phyloP scores from a whole-genome alignment of 257 asterid species.

The Gardenia jasminoides region DNA sequence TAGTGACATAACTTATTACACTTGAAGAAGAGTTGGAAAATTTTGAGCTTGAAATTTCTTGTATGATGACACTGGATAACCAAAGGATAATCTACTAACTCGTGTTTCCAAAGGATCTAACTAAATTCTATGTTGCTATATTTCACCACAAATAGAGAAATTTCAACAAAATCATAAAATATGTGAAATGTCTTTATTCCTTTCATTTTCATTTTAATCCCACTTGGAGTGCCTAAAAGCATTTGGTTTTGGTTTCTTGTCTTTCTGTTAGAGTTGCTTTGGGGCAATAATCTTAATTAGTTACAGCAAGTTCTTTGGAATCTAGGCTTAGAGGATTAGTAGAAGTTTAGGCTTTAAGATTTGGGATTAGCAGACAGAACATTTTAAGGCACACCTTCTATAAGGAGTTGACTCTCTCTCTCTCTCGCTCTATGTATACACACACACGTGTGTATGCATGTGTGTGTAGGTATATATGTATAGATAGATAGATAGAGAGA shows the following conservation, averaged over 20 bases:
- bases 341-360: not conserved
- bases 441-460: too few species aligned
- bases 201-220: not conserved
- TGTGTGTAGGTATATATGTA: too few species aligned
- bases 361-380: not conserved
- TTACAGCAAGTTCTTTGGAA: not conserved
- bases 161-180: not conserved
- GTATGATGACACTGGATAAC: not conserved
- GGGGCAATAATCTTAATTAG: not conserved
- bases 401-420: not conserved
- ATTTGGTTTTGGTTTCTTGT: too few species aligned
- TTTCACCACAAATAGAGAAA: not conserved
- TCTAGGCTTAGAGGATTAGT: not conserved
- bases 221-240: not conserved
- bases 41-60: too few species aligned
- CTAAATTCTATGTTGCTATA: not conserved
- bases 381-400: not conserved
- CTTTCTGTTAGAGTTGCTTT: not conserved
- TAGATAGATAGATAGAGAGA: too few species aligned
- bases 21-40: not conserved
- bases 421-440: too few species aligned
- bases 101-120: too few species aligned
- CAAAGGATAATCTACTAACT: not conserved
- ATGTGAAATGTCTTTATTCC: not conserved
- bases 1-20: not conserved